Evolutionary conservation across 768 basidiomycete genomes (phyloP).

Genomic region (Psilocybe cyanescens): DNA sequence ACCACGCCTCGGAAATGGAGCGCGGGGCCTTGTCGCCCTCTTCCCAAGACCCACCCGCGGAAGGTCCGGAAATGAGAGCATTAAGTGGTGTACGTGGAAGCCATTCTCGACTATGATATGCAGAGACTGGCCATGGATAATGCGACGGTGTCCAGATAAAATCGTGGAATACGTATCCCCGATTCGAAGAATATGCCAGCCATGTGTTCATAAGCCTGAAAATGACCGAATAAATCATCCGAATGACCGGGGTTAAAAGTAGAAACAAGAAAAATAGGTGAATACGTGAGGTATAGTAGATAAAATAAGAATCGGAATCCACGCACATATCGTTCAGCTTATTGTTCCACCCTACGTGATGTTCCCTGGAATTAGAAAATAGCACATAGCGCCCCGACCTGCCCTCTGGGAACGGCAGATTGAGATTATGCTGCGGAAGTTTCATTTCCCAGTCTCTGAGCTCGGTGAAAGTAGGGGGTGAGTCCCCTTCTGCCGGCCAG

Average conservation of each 20-base stretch:
- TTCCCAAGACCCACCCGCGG: conserved; percentile 49
- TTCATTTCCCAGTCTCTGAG: conserved; percentile 41
- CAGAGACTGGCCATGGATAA: conserved; percentile 44
- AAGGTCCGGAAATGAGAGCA: conserved; percentile 50
- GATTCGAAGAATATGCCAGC: conserved; percentile 52
- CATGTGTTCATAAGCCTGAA: conserved; percentile 52
- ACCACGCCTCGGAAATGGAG: conserved; percentile 47
- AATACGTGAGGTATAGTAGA: conserved; percentile 2
- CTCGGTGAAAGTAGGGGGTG: conserved; percentile 19
- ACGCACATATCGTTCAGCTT: conserved; percentile 54
- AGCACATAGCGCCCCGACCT: conserved; percentile 50
- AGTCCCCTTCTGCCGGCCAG: conserved; percentile 9
- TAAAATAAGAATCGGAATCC: not conserved
- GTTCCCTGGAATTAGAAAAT: conserved; percentile 45
- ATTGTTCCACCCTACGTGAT: conserved; percentile 56
- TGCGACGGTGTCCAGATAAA: conserved; percentile 48
- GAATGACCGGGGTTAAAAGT: not conserved
- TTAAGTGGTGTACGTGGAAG: conserved; percentile 42
- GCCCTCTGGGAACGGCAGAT: conserved; percentile 54
- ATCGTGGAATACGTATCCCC: conserved; percentile 56
- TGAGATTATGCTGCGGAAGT: conserved; percentile 56
- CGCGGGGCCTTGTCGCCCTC: conserved; percentile 45
- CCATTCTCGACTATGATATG: conserved; percentile 22
- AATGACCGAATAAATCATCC: conserved; percentile 5
- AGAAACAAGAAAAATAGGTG: not conserved